Evolutionary conservation across 2,329 filamentous ascomycete species (phyloP).

Genomic region (Cercospora berteroae): DNA sequence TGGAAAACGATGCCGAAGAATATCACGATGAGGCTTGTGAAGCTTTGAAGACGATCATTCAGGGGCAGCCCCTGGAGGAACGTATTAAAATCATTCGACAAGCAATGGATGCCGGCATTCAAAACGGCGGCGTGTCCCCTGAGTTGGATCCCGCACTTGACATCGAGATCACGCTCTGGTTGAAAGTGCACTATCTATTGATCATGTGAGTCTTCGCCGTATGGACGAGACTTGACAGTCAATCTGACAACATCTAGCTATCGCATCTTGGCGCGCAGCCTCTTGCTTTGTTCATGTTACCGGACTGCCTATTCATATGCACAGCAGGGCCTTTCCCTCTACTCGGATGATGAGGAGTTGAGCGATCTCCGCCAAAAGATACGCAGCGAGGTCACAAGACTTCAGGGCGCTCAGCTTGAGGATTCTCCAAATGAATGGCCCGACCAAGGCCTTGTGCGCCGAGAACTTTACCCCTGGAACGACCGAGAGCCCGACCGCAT

Average conservation of each 20-base stretch:
- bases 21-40: slow-evolving; percentile 69
- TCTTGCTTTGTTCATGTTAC: slow-evolving; percentile 62
- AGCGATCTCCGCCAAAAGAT: slow-evolving; percentile 56
- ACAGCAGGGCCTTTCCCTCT: slow-evolving; percentile 57
- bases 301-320: slow-evolving; percentile 66
- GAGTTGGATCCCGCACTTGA: slow-evolving; percentile 28
- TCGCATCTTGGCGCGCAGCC: slow-evolving; percentile 47
- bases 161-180: slow-evolving; percentile 46
- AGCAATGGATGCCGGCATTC: slow-evolving; percentile 24
- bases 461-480: slow-evolving; percentile 65
- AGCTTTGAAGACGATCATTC: slow-evolving; percentile 36
- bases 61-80: slow-evolving; percentile 41
- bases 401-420: slow-evolving; percentile 19
- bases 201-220: slow-evolving; percentile 23
- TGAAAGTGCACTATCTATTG: slow-evolving; percentile 39
- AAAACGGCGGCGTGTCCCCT: slow-evolving; percentile 16
- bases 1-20: slow-evolving; percentile 74
- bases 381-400: slow-evolving; percentile 25
- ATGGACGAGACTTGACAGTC: neutral
- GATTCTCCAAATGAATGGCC: slow-evolving; percentile 51
- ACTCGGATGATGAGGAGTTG: slow-evolving; percentile 58
- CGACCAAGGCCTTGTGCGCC: slow-evolving; percentile 66
- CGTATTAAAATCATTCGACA: slow-evolving; percentile 31
- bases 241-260: slow-evolving; percentile 23
- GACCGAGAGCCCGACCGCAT: slow-evolving; percentile 59